Conservation (phyloP, 1,139 yeast genomes). For the Candida neerlandica region DNA sequence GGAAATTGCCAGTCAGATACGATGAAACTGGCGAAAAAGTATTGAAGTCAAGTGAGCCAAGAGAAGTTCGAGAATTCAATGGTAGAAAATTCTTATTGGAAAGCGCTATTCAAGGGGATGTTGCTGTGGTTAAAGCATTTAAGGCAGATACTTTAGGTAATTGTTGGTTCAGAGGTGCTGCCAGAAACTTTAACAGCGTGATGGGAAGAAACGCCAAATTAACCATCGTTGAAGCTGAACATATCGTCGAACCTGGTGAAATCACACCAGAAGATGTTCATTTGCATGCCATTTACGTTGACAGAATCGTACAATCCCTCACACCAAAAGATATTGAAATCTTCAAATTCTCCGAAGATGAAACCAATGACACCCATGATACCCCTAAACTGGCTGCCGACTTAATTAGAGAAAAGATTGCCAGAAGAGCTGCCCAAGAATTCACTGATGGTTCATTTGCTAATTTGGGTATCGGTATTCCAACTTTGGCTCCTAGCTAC, state of each 20-base stretch:
- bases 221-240: conserved; percentile 54
- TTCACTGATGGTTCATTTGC: conserved; percentile 45
- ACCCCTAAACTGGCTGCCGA: conserved; percentile 19
- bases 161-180: conserved; percentile 50
- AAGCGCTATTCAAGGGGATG: conserved; percentile 46
- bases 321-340: conserved; percentile 48
- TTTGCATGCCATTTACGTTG: conserved; percentile 49
- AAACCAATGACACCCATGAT: conserved; percentile 13
- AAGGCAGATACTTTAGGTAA: conserved; percentile 52
- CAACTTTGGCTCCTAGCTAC: conserved; percentile 49
- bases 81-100: conserved; percentile 48
- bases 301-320: conserved; percentile 38
- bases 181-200: conserved; percentile 48
- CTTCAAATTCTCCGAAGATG: conserved; percentile 20
- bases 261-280: conserved; percentile 49
- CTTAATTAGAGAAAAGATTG: conserved; percentile 37
- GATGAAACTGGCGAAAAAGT: conserved; percentile 34
- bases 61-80: conserved; percentile 44
- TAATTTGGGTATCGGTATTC: conserved; percentile 54
- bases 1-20: conserved; percentile 48
- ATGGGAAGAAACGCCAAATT: conserved; percentile 50
- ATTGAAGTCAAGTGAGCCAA: conserved; percentile 35
- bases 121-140: conserved; percentile 49
- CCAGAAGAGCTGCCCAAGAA: conserved; percentile 48
- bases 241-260: conserved; percentile 51